Base-by-base conservation (phyloP, 1,139 yeast species). In the Barnettozyma hawaiiensis region DNA sequence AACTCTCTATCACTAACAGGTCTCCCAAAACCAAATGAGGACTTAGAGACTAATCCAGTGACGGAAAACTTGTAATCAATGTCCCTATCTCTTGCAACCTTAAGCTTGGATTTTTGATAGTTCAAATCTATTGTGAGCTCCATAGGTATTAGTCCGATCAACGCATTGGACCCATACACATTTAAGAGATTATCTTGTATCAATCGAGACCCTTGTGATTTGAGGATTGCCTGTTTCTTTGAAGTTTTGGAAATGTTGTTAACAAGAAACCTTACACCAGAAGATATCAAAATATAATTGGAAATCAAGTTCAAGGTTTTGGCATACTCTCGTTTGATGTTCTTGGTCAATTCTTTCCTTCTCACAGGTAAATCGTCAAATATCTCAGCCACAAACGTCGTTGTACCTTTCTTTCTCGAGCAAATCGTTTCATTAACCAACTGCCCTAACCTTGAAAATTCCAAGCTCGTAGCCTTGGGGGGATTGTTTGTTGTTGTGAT, bases 11-110 rank as follows among this genome's bases (percentile, higher is more conserved):
- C 97, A 18, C 73, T 67, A 2, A 83, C 64, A 9, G 79, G 69
- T 32, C 95, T 66, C 0, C 89, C 87, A 57, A 79, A 71, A 0
- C 96, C 96, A 62, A 82, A 81, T 0, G 92, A 80, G 35, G 81
- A 78, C 48, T 79, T 76, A 0, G 97, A 87, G 3, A 90, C 71
- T 47, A 63, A 71, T 0, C 98, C 98, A 4, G 53, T 49, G 0
- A 82, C 52, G 7, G 47, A 46, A 5, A 80, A 61, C 3, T 41
- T 42, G 45, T 65, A 60, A 35, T 54, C 58, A 4, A 45, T 8
- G 3, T 35, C 31, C 12, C 22, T 9, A 20, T 35, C 40, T 14
- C 34, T 38, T 9, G 42, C 21, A 9, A 44, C 29, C 19, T 40
- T 40, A n/a, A 44, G 20, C 24, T 26, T 37, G 11, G 49, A 14